Base-by-base conservation (phyloP, 2,329 filamentous ascomycete genomes). In the Rhexocercosporidium sp. region DNA sequence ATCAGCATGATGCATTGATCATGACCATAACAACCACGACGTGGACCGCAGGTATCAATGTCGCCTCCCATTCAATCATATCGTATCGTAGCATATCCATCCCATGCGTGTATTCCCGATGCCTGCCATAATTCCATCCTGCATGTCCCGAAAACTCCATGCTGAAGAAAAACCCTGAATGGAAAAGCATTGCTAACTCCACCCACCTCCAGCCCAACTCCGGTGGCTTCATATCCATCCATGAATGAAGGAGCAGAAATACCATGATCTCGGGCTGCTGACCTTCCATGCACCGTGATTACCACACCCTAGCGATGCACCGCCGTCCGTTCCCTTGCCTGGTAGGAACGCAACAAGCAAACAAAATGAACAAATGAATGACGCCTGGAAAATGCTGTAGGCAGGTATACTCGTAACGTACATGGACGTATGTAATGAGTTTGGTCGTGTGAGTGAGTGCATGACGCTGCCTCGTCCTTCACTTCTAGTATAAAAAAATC, bases 381-480 rank as follows among this genome's bases (percentile, higher is more conserved):
- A 61, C 59, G 44, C 59, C 59, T 47, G 31, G 7, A 31, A 41
- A 46, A 61, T 44, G 41, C 22, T 29, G 39, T 46, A 59, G 29
- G 37, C 41, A 46, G 7, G 22, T 29, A 59, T 46, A n/a, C 37
- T 44, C 37, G 57, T 44, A 59, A 29, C 37, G 18, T 29, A 59
- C 37, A 59, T 29, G 22, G 20, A 29, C 3, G 22, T 31, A 27
- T 59, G 54, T 22, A 18, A 41, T 39, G 54, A 41, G 16, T 59
- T 18, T 46, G 44, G 25, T 29, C 29, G n/a, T 22, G 29, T 37
- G 27, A 54, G 12, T 34, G 53, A 56, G 53, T 56, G 31, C 31
- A 39, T 20, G 53, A 56, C 31, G 53, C 44, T 34, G 16, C n/a
- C 44, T 20, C 31, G 34, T 64, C 37, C 62, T 41, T 64, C 25